Evolutionary conservation across 768 basidiomycete species (phyloP).

Genomic region (Tricholoma furcatifolium): DNA sequence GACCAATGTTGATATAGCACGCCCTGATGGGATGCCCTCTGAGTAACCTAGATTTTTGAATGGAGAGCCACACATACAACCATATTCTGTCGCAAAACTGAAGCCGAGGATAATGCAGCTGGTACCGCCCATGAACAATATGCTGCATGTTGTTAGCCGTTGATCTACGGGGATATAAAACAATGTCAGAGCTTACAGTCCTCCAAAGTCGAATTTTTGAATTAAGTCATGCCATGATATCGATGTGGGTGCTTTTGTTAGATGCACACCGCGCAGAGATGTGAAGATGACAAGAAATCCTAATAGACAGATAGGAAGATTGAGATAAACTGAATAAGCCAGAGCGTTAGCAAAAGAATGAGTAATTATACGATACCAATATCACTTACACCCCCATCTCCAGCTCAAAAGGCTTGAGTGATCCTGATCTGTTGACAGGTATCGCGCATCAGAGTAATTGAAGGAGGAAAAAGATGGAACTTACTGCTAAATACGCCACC

Average conservation of each 20-base stretch:
- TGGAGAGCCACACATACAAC: slow-evolving; percentile 51
- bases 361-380: slow-evolving; percentile 10
- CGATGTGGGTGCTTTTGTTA: slow-evolving; percentile 39
- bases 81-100: slow-evolving; percentile 65
- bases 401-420: slow-evolving; percentile 48
- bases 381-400: slow-evolving; percentile 81
- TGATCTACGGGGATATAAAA: slow-evolving; percentile 8
- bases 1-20: slow-evolving; percentile 54
- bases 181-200: slow-evolving; percentile 54
- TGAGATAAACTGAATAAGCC: slow-evolving; percentile 65
- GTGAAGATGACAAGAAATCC: slow-evolving; percentile 55
- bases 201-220: slow-evolving; percentile 70
- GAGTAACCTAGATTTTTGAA: background rate
- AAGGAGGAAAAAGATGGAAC: slow-evolving; percentile 20
- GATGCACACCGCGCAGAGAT: slow-evolving; percentile 58
- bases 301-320: slow-evolving; percentile 69
- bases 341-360: slow-evolving; percentile 13
- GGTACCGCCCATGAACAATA: slow-evolving; percentile 75
- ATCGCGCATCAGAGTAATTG: slow-evolving; percentile 13
- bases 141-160: slow-evolving; percentile 36
- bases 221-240: slow-evolving; percentile 54
- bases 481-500: slow-evolving; percentile 80
- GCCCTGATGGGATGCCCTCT: slow-evolving; percentile 48
- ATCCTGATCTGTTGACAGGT: slow-evolving; percentile 25
- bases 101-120: slow-evolving; percentile 76